These are phyloP conservation scores for Tetrahymena elliotti DNA, from an alignment of 73 alveolate species.

Conservation along the genomic window DNA sequence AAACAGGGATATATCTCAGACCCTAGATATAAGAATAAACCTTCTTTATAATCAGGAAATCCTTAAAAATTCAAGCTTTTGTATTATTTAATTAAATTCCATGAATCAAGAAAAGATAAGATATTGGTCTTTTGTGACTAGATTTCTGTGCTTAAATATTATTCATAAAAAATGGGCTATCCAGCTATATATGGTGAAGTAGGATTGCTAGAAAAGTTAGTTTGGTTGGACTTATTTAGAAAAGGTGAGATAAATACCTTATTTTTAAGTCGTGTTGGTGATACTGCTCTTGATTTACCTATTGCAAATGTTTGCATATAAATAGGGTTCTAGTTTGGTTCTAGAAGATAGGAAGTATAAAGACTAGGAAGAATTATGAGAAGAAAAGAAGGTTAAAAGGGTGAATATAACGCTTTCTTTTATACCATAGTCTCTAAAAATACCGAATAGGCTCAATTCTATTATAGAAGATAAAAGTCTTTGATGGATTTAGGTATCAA, in stretches of 20 bases:
- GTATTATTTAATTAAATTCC: constrained; percentile 6
- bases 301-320: constrained; percentile 68
- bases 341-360: constrained; percentile 76
- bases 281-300: constrained; percentile 71
- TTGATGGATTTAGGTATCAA: constrained; percentile 10
- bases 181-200: constrained; percentile 56
- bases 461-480: constrained; percentile 33
- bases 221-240: constrained; percentile 40
- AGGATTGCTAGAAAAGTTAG: constrained; percentile 39
- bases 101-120: constrained; percentile 34
- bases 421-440: constrained; percentile 37
- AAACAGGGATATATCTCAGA: not conserved
- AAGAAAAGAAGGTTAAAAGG: constrained; percentile 56
- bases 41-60: not conserved
- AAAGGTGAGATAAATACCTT: constrained; percentile 50
- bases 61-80: constrained; percentile 34
- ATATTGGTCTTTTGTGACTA: constrained; percentile 34
- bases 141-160: constrained; percentile 22
- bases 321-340: constrained; percentile 65
- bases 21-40: not conserved
- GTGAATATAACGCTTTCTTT: constrained; percentile 68
- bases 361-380: constrained; percentile 77
- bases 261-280: constrained; percentile 72
- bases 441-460: constrained; percentile 15
- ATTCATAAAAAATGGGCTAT: constrained; percentile 32